These are phyloP conservation scores for Zalaria obscura DNA, from an alignment of 2,329 filamentous ascomycete species.

Conservation along the genomic window DNA sequence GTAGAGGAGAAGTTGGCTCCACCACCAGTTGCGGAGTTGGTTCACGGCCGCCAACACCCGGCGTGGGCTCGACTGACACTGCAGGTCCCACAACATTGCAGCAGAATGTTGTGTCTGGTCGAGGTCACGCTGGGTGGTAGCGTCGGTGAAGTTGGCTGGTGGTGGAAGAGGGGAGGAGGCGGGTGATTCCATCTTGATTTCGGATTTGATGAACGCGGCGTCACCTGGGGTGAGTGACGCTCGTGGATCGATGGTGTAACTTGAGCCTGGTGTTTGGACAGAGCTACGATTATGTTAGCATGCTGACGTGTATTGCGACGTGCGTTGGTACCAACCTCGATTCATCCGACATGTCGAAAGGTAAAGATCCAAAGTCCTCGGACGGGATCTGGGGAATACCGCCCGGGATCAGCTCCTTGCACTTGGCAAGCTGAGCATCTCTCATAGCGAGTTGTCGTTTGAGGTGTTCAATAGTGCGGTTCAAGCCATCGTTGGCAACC, in stretches of 20 bases:
- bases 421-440: conserved; percentile 8
- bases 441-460: conserved; percentile 4
- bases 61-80: conserved; percentile 69
- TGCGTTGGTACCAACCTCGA: conserved; percentile 5
- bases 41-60: conserved; percentile 5
- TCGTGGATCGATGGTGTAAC: conserved; percentile 8
- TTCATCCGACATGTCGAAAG: conserved; percentile 4
- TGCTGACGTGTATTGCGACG: neutral
- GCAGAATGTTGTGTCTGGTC: conserved; percentile 99
- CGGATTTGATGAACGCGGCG: conserved; percentile 10
- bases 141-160: neutral
- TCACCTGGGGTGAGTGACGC: conserved; percentile 10
- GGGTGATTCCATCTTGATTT: conserved; percentile 10
- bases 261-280: conserved; percentile 6
- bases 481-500: conserved; percentile 14
- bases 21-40: conserved; percentile 6
- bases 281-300: conserved; percentile 4
- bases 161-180: conserved; percentile 4
- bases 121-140: conserved; percentile 33
- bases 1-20: conserved; percentile 12
- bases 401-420: conserved; percentile 7
- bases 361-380: conserved; percentile 6
- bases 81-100: conserved; percentile 99
- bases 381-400: conserved; percentile 5
- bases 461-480: conserved; percentile 1